A percentile compares a stretch with the other conserved stretches of the same genome.
Evolutionary conservation across 1,284 basidiomycete genomes (phyloP).

Genomic region (Apiotrichum montevideense): DNA sequence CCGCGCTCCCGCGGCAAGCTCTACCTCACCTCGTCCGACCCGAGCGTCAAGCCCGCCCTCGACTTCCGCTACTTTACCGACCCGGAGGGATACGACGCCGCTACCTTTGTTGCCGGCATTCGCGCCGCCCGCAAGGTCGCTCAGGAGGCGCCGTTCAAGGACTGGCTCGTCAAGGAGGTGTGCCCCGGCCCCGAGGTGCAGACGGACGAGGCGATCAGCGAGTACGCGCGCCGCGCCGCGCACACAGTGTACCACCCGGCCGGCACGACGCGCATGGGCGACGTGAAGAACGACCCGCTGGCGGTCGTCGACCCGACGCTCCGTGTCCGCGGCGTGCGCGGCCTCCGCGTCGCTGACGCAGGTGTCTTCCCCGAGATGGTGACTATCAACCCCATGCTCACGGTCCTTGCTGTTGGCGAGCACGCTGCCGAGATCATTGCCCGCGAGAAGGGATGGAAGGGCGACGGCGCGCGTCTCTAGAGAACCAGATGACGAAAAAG

Average conservation of each 20-base stretch:
- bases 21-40: constrained; percentile 11
- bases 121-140: constrained; percentile 16
- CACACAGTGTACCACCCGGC: constrained; percentile 22
- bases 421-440: constrained; percentile 16
- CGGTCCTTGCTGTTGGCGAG: constrained; percentile 17
- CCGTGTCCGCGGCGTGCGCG: constrained; percentile 15
- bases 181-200: constrained; percentile 8
- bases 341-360: constrained; percentile 17
- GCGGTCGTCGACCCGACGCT: constrained; percentile 15
- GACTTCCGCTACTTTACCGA: constrained; percentile 22
- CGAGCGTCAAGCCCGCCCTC: constrained; percentile 16
- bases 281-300: not conserved
- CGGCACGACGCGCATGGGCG: constrained; percentile 17
- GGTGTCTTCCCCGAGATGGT: constrained; percentile 21
- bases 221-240: constrained; percentile 17
- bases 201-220: constrained; percentile 17
- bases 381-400: constrained; percentile 19
- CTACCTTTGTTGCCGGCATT: constrained; percentile 16
- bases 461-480: constrained; percentile 4
- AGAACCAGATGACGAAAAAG: no score
- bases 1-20: constrained; percentile 12
- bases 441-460: constrained; percentile 13
- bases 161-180: constrained; percentile 17
- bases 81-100: constrained; percentile 17
- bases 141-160: constrained; percentile 15